Evolutionary conservation across 345 rosid genomes (phyloP).

Genomic region (Populus nigra): DNA sequence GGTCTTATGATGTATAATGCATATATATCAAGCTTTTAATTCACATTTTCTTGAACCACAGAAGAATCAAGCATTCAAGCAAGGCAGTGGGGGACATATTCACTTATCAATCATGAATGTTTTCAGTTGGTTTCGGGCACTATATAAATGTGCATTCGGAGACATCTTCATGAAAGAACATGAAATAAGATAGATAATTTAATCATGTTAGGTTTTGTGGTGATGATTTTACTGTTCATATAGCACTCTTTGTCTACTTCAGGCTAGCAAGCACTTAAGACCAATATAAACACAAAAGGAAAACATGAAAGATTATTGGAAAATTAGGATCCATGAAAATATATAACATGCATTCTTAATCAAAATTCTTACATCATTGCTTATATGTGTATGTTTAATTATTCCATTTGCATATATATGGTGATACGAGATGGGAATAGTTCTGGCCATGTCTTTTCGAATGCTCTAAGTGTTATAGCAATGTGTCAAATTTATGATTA

Average conservation of each 20-base stretch:
- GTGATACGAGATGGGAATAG: too few species aligned
- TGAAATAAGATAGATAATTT: neutral
- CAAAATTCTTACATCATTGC: neutral
- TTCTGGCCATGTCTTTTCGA: too few species aligned
- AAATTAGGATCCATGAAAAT: neutral
- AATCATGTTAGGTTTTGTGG: neutral
- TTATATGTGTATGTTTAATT: too few species aligned
- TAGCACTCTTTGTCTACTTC: neutral
- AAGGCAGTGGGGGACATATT: neutral
- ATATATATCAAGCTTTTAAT: neutral
- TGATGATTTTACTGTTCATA: neutral
- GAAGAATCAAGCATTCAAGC: neutral
- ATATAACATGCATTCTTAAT: neutral
- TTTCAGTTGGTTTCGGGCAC: neutral
- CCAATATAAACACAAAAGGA: neutral
- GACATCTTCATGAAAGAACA: neutral
- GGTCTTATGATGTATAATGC: neutral
- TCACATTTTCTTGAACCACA: neutral
- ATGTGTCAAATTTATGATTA: neutral
- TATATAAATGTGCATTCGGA: neutral
- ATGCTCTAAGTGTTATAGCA: neutral
- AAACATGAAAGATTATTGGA: neutral
- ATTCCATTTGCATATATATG: too few species aligned
- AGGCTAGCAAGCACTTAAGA: neutral
- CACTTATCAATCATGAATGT: neutral